Percentiles rank a stretch among this genome's conserved stretches.
Evolutionary conservation across 2,329 filamentous ascomycete genomes (phyloP).

Genomic region (Diaporthe aspalathi): DNA sequence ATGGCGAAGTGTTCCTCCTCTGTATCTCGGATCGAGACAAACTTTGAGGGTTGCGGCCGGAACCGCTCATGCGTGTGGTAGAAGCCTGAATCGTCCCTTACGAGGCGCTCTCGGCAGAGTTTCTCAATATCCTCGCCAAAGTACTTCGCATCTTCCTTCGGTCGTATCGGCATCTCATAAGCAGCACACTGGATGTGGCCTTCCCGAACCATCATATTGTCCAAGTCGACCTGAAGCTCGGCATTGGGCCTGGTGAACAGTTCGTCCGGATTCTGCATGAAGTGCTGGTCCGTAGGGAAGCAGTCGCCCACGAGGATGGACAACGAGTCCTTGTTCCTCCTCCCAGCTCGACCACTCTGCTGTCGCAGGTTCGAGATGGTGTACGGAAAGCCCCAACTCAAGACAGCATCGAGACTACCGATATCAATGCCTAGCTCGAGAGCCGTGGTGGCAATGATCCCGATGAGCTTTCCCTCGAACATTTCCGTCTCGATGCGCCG

Average conservation of each 20-base stretch:
- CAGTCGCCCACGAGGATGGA: slow-evolving; percentile 90
- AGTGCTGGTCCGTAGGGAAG: slow-evolving; percentile 93
- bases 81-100: slow-evolving; percentile 80
- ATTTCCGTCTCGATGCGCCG: slow-evolving; percentile 92
- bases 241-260: slow-evolving; percentile 93
- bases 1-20: slow-evolving; percentile 94
- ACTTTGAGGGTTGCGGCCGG: slow-evolving; percentile 83
- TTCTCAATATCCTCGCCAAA: slow-evolving; percentile 80
- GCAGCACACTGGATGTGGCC: slow-evolving; percentile 96
- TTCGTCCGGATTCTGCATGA: slow-evolving; percentile 96
- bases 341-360: slow-evolving; percentile 91
- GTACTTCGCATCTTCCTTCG: slow-evolving; percentile 79
- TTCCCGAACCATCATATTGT: slow-evolving; percentile 90
- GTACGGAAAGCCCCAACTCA: slow-evolving; percentile 95
- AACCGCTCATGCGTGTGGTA: slow-evolving; percentile 93
- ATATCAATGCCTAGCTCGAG: slow-evolving; percentile 96
- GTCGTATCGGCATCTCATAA: slow-evolving; percentile 91
- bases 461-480: slow-evolving; percentile 94
- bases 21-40: slow-evolving; percentile 89
- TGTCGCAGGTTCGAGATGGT: slow-evolving; percentile 95
- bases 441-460: slow-evolving; percentile 93
- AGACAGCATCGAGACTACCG: slow-evolving; percentile 89
- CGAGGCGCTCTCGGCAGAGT: slow-evolving; percentile 79
- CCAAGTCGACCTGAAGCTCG: slow-evolving; percentile 89
- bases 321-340: slow-evolving; percentile 92